These are phyloP conservation scores for Pachyrhizus erosus DNA, from an alignment of 306 rosid species.

Conservation along the genomic window DNA sequence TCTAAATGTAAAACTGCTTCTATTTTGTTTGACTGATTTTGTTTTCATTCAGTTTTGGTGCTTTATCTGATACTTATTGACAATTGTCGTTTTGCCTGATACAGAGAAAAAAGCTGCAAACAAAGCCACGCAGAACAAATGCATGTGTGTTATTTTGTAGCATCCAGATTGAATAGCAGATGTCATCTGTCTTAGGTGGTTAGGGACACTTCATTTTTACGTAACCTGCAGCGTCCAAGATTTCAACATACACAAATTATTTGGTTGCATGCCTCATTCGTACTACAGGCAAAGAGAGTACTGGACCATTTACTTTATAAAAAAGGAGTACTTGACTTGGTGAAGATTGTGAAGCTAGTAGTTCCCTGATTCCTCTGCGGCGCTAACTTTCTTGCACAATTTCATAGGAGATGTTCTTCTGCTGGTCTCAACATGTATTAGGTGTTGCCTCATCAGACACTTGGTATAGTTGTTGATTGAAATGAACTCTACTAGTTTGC, in stretches of 20 bases:
- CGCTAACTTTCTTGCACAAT: constrained; percentile 31
- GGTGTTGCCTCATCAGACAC: constrained; percentile 35
- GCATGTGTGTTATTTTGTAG: constrained; percentile 80
- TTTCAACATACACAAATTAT: constrained; percentile 40
- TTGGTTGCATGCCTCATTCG: constrained; percentile 35
- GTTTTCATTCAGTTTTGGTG: constrained; percentile 10
- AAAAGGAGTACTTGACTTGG: constrained; percentile 26
- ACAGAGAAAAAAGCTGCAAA: constrained; percentile 79
- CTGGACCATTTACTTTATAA: not conserved
- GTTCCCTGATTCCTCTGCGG: constrained; percentile 30
- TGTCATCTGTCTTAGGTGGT: constrained; percentile 47
- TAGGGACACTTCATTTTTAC: constrained; percentile 31
- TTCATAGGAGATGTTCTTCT: constrained; percentile 32
- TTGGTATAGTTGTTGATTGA: constrained; percentile 29
- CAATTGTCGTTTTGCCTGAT: constrained; percentile 10
- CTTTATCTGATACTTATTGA: constrained; percentile 10
- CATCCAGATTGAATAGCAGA: constrained; percentile 42
- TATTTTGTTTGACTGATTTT: constrained; percentile 5
- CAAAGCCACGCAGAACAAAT: constrained; percentile 61
- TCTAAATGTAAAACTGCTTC: constrained; percentile 4
- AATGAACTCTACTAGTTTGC: constrained; percentile 41
- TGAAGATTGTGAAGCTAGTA: constrained; percentile 40
- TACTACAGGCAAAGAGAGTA: constrained; percentile 37
- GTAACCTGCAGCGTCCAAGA: constrained; percentile 25
- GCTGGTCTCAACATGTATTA: constrained; percentile 20